Evolutionary conservation across 768 basidiomycete genomes (phyloP), one percentile per base, ranked within the genome.

Genomic region (Butyriboletus loyo): DNA sequence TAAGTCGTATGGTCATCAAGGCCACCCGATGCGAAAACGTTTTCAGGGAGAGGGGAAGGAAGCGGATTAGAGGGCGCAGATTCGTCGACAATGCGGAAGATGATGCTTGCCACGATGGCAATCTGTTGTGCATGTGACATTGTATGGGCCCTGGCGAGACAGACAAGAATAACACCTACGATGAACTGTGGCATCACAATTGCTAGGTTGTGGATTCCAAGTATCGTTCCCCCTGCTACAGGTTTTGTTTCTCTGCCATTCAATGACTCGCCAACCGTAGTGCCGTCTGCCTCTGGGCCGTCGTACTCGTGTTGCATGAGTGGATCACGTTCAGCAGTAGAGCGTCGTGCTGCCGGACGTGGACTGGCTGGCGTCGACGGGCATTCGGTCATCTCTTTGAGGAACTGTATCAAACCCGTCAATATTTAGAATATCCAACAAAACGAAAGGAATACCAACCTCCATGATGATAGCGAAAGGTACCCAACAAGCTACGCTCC

Each of bases 391-490:
- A 87, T 77, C 62, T 90, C 89, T 72, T 89, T 91, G 54, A 93
- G 72, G 55, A 87, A 79, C 86, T 92, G 55, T 28, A 35, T 37
- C 19, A 21, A 41, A 37, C 22, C 7, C 0, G 28, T 67, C 32
- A 50, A 34, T 21, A 38, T 21, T 38, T n/a, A 17, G 22, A 28
- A 51, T 15, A n/a, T 22, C 15, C 34, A 45, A 37, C 10, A 42
- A n/a, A 32, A 31, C 3, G 8, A 55, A 31, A 84, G 85, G 78
- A 89, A 25, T 5, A 60, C 79, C 45, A 57, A 83, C 92, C 83
- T 95, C 94, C 94, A 98, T 98, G 71, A 98, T 92, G 63, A 97
- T 93, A 19, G 94, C 89, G 60, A 97, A 97, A 3, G 94, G 94
- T 15, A 92, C 91, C 95, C 95, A 97, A 73, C 90, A 92, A n/a